Conservation (phyloP, 805 yeast genomes). For the Blastobotrys chiropterorum region DNA sequence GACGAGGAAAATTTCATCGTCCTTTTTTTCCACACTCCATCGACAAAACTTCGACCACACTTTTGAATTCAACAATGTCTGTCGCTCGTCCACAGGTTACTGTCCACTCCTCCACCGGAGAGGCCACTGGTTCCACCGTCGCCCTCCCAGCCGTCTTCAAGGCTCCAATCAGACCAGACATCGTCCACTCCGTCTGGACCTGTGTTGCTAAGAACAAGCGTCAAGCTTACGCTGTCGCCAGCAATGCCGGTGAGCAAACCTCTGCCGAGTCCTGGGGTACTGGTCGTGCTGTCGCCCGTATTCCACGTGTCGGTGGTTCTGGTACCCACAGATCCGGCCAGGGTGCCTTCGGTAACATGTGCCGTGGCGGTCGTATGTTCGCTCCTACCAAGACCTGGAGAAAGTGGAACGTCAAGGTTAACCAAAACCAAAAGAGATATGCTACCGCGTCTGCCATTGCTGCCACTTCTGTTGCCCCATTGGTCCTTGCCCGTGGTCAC, state of each 20-base stretch:
- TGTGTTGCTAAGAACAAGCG: constrained; percentile 99
- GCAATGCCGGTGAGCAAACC: constrained; percentile 99
- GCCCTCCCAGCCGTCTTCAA: constrained; percentile 98
- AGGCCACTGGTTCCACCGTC: constrained; percentile 73
- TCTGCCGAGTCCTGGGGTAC: constrained; percentile 99
- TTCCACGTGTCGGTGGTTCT: constrained; percentile 99
- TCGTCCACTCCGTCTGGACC: constrained; percentile 98
- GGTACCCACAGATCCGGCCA: constrained; percentile 99
- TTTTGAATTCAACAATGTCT: constrained; percentile 37
- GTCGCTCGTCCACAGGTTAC: constrained; percentile 93
- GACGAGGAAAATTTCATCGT: not conserved
- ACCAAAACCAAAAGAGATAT: constrained; percentile 99
- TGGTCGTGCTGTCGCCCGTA: constrained; percentile 99
- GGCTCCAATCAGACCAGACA: constrained; percentile 99
- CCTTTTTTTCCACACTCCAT: not conserved
- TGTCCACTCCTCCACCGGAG: constrained; percentile 84
- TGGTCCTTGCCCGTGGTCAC: constrained; percentile 99
- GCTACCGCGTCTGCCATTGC: constrained; percentile 99
- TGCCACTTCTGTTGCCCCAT: constrained; percentile 96
- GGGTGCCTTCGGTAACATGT: constrained; percentile 99
- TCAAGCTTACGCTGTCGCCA: constrained; percentile 99
- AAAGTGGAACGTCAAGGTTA: constrained; percentile 99
- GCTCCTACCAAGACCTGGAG: constrained; percentile 99
- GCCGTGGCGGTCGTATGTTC: constrained; percentile 99
- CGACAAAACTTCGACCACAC: constrained; percentile 3